Conservation (phyloP, 305 asterid species). For the Monarda citriodora region DNA sequence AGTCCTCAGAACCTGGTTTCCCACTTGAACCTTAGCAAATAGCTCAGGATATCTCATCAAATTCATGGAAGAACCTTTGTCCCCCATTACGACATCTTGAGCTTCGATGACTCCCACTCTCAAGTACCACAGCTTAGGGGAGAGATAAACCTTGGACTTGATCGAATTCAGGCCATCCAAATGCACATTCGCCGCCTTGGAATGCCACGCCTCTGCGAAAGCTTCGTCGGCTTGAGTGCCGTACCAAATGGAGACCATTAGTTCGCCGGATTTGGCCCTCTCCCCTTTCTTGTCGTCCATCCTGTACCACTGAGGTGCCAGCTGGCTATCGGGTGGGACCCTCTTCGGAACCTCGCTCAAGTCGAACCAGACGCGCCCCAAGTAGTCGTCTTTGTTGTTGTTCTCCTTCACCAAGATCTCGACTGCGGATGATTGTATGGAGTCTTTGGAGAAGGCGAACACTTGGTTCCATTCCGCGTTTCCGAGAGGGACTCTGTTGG, state of each 20-base stretch:
- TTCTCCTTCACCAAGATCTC: slow-evolving; percentile 70
- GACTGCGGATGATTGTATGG: slow-evolving; percentile 71
- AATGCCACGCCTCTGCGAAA: slow-evolving; percentile 94
- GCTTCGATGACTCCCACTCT: slow-evolving; percentile 85
- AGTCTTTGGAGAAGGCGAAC: slow-evolving; percentile 84
- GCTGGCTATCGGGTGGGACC: slow-evolving; percentile 83
- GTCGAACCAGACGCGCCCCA: slow-evolving; percentile 90
- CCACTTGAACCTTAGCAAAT: slow-evolving; percentile 80
- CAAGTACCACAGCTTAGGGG: slow-evolving; percentile 91
- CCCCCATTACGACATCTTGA: slow-evolving; percentile 74
- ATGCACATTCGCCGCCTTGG: slow-evolving; percentile 78
- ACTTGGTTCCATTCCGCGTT: slow-evolving; percentile 81
- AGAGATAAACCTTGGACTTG: slow-evolving; percentile 81
- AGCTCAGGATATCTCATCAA: slow-evolving; percentile 81
- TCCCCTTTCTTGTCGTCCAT: slow-evolving; percentile 90
- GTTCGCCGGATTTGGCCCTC: slow-evolving; percentile 57
- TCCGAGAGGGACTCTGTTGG: slow-evolving; percentile 53
- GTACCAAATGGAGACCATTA: slow-evolving; percentile 85
- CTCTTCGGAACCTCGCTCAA: slow-evolving; percentile 85
- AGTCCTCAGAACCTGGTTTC: slow-evolving; percentile 82
- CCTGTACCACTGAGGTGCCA: slow-evolving; percentile 95
- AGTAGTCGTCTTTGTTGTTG: slow-evolving; percentile 64
- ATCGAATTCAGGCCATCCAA: slow-evolving; percentile 68
- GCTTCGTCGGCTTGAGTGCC: slow-evolving; percentile 99
- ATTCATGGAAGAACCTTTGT: slow-evolving; percentile 48